Evolutionary conservation across 225 moss, liverwort and hornwort genomes (phyloP), one percentile per base, ranked within the genome.

Genomic region (Anthoceros angustus): DNA sequence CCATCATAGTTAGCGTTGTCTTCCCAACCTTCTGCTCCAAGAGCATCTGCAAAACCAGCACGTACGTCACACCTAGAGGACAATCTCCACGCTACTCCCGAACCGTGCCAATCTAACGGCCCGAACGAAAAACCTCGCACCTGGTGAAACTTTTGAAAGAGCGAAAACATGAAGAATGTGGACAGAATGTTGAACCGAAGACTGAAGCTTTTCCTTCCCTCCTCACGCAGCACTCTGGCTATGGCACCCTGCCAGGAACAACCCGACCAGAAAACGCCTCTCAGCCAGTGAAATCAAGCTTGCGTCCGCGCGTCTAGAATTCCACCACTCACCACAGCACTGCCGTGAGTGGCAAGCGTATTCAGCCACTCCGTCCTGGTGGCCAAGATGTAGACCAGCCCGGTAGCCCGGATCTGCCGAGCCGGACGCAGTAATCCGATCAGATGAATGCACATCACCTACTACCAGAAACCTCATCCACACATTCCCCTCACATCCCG

Each of bases 1-100:
- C 65, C 63, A 83, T 71, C 65, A 80, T 74, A 42, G 72, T 68
- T 41, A 83, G 77, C 41, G 80, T 80, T 6, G 78, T 74, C 80
- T 76, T 83, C 23, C 83, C 80, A 62, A 83, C 74, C 63, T 83
- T 83, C 23, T 80, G 83, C 64, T 83, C 80, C 43, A 76, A 50
- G 4, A 83, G 64, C 68, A 65, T 66, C 80, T 83, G 71, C 64
- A 65, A 32, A 32, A 32, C 32, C 1, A 32, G 4, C 32, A 32
- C 32, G 4, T 32, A 32, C 32, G 32, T 32, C 32, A 32, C 32
- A 32, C 32, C 32, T 4, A 32, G 32, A 32, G 32, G 1, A 16
- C 10, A 41, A 6, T 20, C 42, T 65, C 39, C 14, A 64, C 2
- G 2, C 14, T 12, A 64, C 25, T 3, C 24, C 38, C 24, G 25